Percentiles rank a stretch among this genome's conserved stretches.
phyloP scores from a whole-genome alignment of 208 protist species.

The Endotrypanum monterogeii region DNA sequence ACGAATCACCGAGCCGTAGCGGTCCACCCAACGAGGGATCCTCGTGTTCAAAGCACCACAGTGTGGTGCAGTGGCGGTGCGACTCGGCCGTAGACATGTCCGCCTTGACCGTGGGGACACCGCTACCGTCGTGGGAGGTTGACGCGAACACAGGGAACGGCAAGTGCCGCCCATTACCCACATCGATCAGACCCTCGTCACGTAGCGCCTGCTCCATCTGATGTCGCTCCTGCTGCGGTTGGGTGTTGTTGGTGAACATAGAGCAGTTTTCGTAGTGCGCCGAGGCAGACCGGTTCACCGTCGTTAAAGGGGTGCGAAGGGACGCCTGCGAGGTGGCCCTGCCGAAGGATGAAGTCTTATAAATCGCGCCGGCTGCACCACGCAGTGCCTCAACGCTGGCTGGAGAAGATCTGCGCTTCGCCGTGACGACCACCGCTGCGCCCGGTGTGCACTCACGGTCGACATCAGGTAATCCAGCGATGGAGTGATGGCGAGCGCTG shows the following conservation, averaged over 20 bases:
- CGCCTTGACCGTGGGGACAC: neutral
- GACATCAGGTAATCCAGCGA: too few relatives aligned
- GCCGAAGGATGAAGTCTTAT: slow-evolving; percentile 1
- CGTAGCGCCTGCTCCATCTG: neutral
- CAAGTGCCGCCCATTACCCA: slow-evolving; percentile 30
- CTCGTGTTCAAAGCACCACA: slow-evolving; percentile 76
- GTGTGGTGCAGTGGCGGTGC: slow-evolving; percentile 31
- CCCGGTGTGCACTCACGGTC: neutral
- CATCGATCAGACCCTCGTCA: slow-evolving; percentile 35
- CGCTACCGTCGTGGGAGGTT: neutral
- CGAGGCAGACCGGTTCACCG: too few relatives aligned
- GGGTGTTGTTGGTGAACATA: too few relatives aligned
- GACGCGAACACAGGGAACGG: slow-evolving; percentile 58
- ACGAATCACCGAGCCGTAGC: slow-evolving; percentile 35
- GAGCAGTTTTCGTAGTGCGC: too few relatives aligned
- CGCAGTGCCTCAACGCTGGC: neutral
- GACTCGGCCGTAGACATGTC: slow-evolving; percentile 11
- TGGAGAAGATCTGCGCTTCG: neutral
- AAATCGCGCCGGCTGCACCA: slow-evolving; percentile 14
- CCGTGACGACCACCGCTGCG: neutral
- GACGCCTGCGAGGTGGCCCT: too few relatives aligned
- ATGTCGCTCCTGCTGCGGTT: neutral
- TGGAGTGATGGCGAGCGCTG: too few relatives aligned
- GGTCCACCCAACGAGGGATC: slow-evolving; percentile 60
- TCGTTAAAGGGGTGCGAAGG: too few relatives aligned